These are phyloP conservation scores for Durusdinium trenchii DNA, from an alignment of 73 alveolate species.

Conservation along the genomic window DNA sequence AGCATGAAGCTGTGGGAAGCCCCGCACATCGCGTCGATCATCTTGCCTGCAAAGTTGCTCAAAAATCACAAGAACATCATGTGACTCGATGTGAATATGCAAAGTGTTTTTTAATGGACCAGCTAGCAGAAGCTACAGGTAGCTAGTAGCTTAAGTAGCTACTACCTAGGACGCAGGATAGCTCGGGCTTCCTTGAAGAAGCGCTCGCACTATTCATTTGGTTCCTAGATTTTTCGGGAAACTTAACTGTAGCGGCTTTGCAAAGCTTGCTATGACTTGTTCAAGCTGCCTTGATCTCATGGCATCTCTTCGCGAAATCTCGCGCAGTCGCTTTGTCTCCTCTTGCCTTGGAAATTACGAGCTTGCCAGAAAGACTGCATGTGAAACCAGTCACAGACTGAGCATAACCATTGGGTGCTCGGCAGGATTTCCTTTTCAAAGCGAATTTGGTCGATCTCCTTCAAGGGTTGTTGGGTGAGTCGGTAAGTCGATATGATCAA, in stretches of 20 bases:
- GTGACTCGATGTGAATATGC: too few relatives aligned
- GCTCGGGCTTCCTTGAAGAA: too few relatives aligned
- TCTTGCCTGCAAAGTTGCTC: conserved; percentile 55
- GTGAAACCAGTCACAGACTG: neutral
- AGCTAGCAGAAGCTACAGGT: too few relatives aligned
- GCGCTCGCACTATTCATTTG: too few relatives aligned
- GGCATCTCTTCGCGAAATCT: conserved; percentile 74
- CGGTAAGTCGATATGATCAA: neutral
- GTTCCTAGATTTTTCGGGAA: too few relatives aligned
- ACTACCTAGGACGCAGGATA: too few relatives aligned
- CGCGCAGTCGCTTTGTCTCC: conserved; percentile 79
- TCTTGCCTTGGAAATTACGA: conserved; percentile 15
- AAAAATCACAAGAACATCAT: too few relatives aligned
- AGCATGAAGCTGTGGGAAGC: conserved; percentile 88
- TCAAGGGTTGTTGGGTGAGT: too few relatives aligned
- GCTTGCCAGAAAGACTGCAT: neutral
- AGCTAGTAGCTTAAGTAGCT: too few relatives aligned
- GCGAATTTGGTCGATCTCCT: conserved; percentile 93
- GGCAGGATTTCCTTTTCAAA: conserved; percentile 83
- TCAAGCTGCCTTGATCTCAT: conserved; percentile 44
- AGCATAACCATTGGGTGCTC: neutral
- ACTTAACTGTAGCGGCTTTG: too few relatives aligned
- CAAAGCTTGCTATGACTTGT: neutral
- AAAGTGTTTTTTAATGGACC: too few relatives aligned
- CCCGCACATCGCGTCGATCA: conserved; percentile 73